Evolutionary conservation across 441 rosid genomes (phyloP), one percentile per base, ranked within the genome.

Genomic region (Corymbia citriodora): DNA sequence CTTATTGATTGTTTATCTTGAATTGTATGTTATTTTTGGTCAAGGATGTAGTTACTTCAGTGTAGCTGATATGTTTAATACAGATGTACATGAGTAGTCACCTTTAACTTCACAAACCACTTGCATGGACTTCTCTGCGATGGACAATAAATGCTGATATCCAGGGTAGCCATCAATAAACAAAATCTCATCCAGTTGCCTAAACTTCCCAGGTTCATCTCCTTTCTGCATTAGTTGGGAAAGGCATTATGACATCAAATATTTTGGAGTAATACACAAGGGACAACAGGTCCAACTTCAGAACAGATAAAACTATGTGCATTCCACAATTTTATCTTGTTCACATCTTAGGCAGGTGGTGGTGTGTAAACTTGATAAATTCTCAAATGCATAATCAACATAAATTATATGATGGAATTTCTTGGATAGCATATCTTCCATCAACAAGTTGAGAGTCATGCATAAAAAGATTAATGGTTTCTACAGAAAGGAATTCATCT

Each of bases 51-150:
- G 52, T 79, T 79, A 23, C 53, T 40, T 23, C 36, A 25, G 55
- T 86, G 16, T 89, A 48, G 27, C 57, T 18, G 36, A 45, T 57
- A 90, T 89, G 52, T 88, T 33, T 70, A 68, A 55, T 82, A 85
- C 82, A 90, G 90, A 14, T 49, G 90, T 90, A 89, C 9, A 91
- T 49, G 90, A 82, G 70, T 25, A 40, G 59, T 79, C 70, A 96
- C 99, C 99, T 97, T 95, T 97, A 91, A 95, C 93, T 92, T 97
- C 99, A 90, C 99, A 98, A 89, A 97, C 98, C 59, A 96, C 91
- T 91, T 91, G 94, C 99, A 97, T 98, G 89, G 94, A 94, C 88
- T 95, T 94, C 91, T 95, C 97, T 29, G 98, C 97, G 90, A 95
- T 93, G 72, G 96, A 89, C 89, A 92, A 91, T 88, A 97, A 89